phyloP scores from a whole-genome alignment of 2,329 filamentous ascomycete species.

The Paraphaeosphaeria sporulosa region DNA sequence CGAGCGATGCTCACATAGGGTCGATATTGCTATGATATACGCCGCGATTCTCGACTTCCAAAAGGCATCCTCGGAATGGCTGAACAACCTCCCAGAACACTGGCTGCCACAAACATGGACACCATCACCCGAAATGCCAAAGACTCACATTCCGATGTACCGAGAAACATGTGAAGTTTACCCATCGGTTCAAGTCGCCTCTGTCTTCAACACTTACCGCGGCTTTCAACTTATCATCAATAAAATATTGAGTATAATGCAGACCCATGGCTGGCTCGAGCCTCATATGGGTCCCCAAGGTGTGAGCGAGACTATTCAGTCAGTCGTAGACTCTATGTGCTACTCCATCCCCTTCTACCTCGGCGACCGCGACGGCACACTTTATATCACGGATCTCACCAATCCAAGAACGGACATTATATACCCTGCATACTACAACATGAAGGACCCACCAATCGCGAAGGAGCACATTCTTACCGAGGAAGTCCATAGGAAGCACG shows the following conservation, averaged over 20 bases:
- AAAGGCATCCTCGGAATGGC: not conserved
- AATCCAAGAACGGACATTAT: not conserved
- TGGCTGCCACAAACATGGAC: slow-evolving; percentile 2
- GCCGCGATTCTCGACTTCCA: not conserved
- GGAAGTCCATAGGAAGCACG: not conserved
- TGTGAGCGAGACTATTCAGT: not conserved
- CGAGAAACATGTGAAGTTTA: slow-evolving; percentile 5
- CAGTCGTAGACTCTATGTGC: slow-evolving; percentile 4
- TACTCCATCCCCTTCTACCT: slow-evolving; percentile 10
- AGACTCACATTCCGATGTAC: not conserved
- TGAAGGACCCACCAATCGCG: slow-evolving; percentile 3
- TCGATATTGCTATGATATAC: not conserved
- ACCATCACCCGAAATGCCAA: not conserved
- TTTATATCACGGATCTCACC: slow-evolving; percentile 4
- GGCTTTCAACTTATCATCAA: slow-evolving; percentile 3
- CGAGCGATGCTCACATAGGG: not conserved
- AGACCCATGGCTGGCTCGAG: not conserved
- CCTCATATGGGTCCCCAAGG: not conserved
- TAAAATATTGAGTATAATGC: slow-evolving; percentile 1
- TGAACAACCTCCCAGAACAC: not conserved
- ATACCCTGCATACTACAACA: slow-evolving; percentile 8
- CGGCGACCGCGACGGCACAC: not conserved
- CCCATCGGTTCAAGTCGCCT: slow-evolving; percentile 4
- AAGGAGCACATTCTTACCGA: not conserved
- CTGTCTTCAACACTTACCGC: slow-evolving; percentile 7